Conservation (phyloP, 1,284 basidiomycete species). For the Papiliotrema nemorosa region DNA sequence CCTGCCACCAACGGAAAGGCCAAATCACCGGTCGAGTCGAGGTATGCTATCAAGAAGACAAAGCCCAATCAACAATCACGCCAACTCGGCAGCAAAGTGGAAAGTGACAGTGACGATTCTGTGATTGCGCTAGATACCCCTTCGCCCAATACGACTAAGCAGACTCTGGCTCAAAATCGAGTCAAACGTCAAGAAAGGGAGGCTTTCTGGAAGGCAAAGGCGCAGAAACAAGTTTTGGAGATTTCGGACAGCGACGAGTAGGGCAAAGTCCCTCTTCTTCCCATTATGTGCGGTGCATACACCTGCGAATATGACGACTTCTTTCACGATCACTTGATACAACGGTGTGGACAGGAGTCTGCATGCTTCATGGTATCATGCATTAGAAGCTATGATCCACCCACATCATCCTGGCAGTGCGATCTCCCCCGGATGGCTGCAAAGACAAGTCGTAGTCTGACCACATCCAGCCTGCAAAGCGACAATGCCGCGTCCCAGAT, state of each 20-base stretch:
- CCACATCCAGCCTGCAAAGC: too few relatives aligned
- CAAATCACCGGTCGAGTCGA: neutral
- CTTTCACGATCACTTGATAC: too few relatives aligned
- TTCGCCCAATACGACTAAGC: neutral
- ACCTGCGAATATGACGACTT: neutral
- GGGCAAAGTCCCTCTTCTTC: neutral
- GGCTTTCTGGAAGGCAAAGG: constrained; percentile 15
- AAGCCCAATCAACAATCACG: neutral
- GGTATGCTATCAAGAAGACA: constrained; percentile 8
- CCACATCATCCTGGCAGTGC: too few relatives aligned
- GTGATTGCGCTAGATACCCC: constrained; percentile 1
- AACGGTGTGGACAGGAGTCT: too few relatives aligned
- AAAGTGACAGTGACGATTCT: constrained; percentile 1
- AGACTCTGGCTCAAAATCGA: neutral
- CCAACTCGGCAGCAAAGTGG: neutral
- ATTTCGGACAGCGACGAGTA: constrained; percentile 1
- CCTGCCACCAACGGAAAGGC: neutral
- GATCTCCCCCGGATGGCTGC: too few relatives aligned
- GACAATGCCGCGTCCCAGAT: too few relatives aligned
- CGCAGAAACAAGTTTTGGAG: neutral
- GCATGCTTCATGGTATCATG: too few relatives aligned
- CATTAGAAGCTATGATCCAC: too few relatives aligned
- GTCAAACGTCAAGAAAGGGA: constrained; percentile 1
- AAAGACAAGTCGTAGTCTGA: too few relatives aligned
- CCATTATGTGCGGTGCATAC: too few relatives aligned